Conservation (phyloP, 768 basidiomycete genomes). For the Lactifluus rugatus region DNA sequence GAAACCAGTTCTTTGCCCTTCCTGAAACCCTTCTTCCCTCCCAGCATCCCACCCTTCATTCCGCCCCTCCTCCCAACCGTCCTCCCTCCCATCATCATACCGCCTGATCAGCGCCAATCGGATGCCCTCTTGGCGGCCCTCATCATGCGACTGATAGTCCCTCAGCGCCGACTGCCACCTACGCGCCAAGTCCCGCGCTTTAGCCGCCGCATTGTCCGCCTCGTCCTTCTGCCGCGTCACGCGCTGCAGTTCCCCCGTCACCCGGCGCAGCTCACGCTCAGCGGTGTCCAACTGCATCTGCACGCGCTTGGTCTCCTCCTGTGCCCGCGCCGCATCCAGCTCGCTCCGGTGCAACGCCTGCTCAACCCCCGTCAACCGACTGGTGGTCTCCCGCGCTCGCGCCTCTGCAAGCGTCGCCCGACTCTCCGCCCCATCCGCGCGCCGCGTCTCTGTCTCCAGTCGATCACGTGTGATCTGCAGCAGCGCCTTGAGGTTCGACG, state of each 20-base stretch:
- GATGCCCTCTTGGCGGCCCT: conserved; percentile 17
- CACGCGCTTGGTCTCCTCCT: conserved; percentile 18
- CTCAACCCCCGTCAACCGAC: conserved; percentile 6
- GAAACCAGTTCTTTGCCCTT: conserved; percentile 11
- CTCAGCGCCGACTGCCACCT: conserved; percentile 17
- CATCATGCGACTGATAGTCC: conserved; percentile 17
- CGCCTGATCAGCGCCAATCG: conserved; percentile 13
- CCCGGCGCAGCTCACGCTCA: conserved; percentile 18
- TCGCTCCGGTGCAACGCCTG: conserved; percentile 17
- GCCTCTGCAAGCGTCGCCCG: conserved; percentile 19
- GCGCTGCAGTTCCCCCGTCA: conserved; percentile 15
- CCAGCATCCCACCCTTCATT: conserved; percentile 15
- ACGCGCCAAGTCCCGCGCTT: conserved; percentile 18
- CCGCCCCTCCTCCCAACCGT: conserved; percentile 18
- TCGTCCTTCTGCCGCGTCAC: conserved; percentile 17
- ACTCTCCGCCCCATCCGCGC: conserved; percentile 18
- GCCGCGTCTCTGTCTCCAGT: conserved; percentile 15
- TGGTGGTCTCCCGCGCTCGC: conserved; percentile 8
- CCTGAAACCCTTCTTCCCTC: conserved; percentile 13
- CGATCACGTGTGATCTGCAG: conserved; percentile 17
- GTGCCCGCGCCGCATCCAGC: conserved; percentile 16
- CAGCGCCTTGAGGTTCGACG: conserved; percentile 18
- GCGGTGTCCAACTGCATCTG: conserved; percentile 19
- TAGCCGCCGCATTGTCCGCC: conserved; percentile 16
- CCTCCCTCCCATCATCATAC: conserved; percentile 19